Evolutionary conservation across 2,329 filamentous ascomycete species (phyloP), one percentile per base, ranked within the genome.

Genomic region (Aspergillus neoniger): DNA sequence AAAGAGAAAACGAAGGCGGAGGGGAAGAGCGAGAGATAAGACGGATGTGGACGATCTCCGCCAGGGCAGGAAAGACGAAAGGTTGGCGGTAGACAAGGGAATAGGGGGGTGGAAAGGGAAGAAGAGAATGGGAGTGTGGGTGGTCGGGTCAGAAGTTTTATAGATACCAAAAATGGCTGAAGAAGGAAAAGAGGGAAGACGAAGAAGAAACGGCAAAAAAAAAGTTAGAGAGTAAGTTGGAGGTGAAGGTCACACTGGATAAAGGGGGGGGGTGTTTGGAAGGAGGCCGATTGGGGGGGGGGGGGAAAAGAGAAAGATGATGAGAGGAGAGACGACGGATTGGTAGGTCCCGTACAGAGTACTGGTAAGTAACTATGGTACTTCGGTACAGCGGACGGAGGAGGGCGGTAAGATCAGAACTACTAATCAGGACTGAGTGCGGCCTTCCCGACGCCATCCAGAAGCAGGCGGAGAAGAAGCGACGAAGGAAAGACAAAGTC

Each of bases 1-100:
- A 21, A 47, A 39, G 43, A 10, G n/a, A 47, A 44, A 55, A 50
- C 15, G 47, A 50, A 54, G 39, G 57, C 30, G 49, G 50, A 19
- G 39, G 17, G 32, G 58, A 47, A 23, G 25, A 50, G 38, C 38
- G 41, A 47, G 28, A 57, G 54, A 57, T 57, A 64, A 55, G 39
- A 50, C 47, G 47, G 47, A 28, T 44, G 49, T 51, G 59, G 57
- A 51, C 25, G 62, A 62, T 64, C 53, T 60, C 57, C 57, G 56
- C 49, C 59, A 51, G 53, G 59, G 32, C 44, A 59, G 25, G 57
- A 41, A 54, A 58, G 28, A 36, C 44, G 30, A 50, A 15, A 28
- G 44, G 56, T 44, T 39, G 56, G 54, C 32, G 30, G 52, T 17
- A 19, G 49, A 51, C 38, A 53, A 53, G 30, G 49, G 48, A 44